Percentiles rank a stretch among this genome's conserved stretches.
phyloP scores from a whole-genome alignment of 768 basidiomycete species.

The Phaffia tasmanica region DNA sequence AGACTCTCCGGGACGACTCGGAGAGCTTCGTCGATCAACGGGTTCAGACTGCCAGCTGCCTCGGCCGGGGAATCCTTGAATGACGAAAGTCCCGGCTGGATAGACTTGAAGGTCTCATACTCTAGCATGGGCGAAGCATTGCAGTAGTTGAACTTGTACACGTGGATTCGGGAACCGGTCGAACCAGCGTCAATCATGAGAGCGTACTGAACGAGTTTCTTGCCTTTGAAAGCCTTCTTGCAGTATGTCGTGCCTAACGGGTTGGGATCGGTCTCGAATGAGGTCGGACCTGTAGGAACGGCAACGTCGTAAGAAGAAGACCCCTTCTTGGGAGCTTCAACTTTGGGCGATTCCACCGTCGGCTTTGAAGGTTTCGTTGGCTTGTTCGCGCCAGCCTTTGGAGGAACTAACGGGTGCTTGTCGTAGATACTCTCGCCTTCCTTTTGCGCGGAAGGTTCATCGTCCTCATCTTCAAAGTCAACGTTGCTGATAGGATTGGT shows the following conservation, averaged over 20 bases:
- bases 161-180: conserved; percentile 90
- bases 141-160: conserved; percentile 97
- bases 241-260: conserved; percentile 63
- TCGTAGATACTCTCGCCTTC: conserved; percentile 30
- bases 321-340: conserved; percentile 19
- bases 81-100: conserved; percentile 63
- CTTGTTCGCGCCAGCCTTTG: conserved; percentile 23
- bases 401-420: conserved; percentile 28
- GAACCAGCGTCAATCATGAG: conserved; percentile 98
- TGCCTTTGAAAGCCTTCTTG: conserved; percentile 45
- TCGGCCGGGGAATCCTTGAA: conserved; percentile 49
- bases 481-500: conserved; percentile 26
- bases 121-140: conserved; percentile 63
- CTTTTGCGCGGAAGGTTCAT: conserved; percentile 22
- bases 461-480: conserved; percentile 30
- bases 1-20: conserved; percentile 59
- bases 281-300: conserved; percentile 36
- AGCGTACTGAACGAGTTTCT: conserved; percentile 70
- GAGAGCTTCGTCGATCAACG: conserved; percentile 67
- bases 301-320: conserved; percentile 25
- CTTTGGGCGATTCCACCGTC: neutral
- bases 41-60: conserved; percentile 69
- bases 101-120: conserved; percentile 82
- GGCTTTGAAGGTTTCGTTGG: conserved; percentile 17
- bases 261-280: conserved; percentile 64